A percentile compares a stretch with the other conserved stretches of the same genome.
Conservation (phyloP, 176 grass and related monocot genomes). For the Oryza coarctata region DNA sequence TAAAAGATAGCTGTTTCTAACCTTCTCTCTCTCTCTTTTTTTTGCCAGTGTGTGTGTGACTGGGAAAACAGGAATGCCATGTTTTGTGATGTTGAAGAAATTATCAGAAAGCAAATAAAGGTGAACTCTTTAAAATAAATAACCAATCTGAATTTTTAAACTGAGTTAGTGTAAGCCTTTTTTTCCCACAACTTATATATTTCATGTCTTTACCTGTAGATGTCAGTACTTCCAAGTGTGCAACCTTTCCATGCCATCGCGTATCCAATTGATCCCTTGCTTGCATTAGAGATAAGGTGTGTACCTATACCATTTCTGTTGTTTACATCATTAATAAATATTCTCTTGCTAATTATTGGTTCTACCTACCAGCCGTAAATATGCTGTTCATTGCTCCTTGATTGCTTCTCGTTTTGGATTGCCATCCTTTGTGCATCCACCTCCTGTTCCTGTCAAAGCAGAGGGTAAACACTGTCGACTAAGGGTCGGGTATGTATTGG, state of each 20-base stretch:
- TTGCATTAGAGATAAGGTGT: conserved; percentile 91
- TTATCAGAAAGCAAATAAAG: conserved; percentile 86
- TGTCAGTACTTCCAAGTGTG: conserved; percentile 75
- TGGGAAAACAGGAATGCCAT: conserved; percentile 76
- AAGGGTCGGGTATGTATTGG: conserved; percentile 71
- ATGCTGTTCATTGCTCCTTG: conserved; percentile 79
- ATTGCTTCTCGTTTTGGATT: conserved; percentile 75
- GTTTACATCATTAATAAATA: neutral
- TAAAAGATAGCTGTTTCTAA: neutral
- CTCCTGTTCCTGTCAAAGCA: conserved; percentile 53
- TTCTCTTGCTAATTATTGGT: neutral
- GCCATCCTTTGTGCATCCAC: conserved; percentile 62
- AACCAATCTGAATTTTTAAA: neutral
- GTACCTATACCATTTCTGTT: neutral
- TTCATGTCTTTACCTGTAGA: conserved; percentile 23
- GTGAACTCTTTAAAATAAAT: conserved; percentile 24
- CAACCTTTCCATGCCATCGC: conserved; percentile 98
- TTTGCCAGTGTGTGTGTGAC: conserved; percentile 76
- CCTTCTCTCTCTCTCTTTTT: conserved; percentile 2
- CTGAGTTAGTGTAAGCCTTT: neutral
- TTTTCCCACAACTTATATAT: neutral
- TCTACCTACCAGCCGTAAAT: conserved; percentile 55
- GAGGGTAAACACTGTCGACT: conserved; percentile 60
- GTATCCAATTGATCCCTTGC: conserved; percentile 75
- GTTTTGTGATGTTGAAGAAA: conserved; percentile 82